Conservation (phyloP, 106 monocot species). For the Iris macrosiphon region DNA sequence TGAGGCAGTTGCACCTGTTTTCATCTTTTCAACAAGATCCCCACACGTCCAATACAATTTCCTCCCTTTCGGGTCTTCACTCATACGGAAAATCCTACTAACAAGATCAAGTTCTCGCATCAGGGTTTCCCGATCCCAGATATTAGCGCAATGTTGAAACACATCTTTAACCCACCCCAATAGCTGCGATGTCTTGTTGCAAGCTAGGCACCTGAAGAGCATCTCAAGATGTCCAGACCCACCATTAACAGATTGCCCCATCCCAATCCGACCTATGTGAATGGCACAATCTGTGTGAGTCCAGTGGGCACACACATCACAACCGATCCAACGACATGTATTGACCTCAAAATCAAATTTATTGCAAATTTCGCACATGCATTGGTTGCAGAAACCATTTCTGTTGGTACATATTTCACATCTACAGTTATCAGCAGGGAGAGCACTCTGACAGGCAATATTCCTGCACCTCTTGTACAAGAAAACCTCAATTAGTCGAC, state of each 20-base stretch:
- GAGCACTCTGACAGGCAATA: constrained; percentile 74
- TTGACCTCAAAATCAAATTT: constrained; percentile 99
- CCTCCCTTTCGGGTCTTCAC: constrained; percentile 81
- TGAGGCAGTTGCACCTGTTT: constrained; percentile 44
- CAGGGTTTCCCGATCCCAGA: constrained; percentile 71
- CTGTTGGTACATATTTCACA: constrained; percentile 72
- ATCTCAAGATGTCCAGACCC: constrained; percentile 51
- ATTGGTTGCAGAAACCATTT: constrained; percentile 91
- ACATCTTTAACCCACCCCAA: constrained; percentile 97
- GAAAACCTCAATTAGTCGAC: constrained; percentile 78
- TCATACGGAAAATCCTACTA: constrained; percentile 72
- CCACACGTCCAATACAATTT: constrained; percentile 78
- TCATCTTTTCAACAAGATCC: constrained; percentile 81
- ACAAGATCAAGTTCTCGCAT: constrained; percentile 80
- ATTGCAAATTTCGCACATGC: constrained; percentile 96
- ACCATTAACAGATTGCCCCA: constrained; percentile 51
- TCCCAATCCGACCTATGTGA: constrained; percentile 68
- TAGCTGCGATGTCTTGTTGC: constrained; percentile 82
- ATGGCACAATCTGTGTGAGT: constrained; percentile 98
- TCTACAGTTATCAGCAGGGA: constrained; percentile 87
- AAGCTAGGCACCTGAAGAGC: constrained; percentile 95
- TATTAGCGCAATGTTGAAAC: constrained; percentile 88
- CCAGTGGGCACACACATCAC: constrained; percentile 95
- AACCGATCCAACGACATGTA: constrained; percentile 99
- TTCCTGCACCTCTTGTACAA: constrained; percentile 92